Evolutionary conservation across 129 eudicot genomes (phyloP), one percentile per base, ranked within the genome.

Genomic region (Flaveria brownii): DNA sequence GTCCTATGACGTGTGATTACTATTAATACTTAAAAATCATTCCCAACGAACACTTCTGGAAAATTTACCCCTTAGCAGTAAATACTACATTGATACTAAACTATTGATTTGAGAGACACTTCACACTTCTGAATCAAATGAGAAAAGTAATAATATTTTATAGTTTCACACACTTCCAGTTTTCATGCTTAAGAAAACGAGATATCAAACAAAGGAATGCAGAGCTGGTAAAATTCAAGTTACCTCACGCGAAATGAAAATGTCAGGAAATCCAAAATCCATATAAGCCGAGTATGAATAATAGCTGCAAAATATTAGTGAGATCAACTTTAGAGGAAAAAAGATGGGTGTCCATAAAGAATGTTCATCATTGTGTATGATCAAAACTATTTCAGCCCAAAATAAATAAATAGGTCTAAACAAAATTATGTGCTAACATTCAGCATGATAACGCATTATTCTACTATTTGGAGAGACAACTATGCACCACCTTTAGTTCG

Each of bases 191-290:
- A 54, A 25, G 4, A 64, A 15, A 64, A 64, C 1, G 6, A 17
- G 18, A 66, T 45, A 43, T 45, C 71, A 46, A 69, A 56, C 45
- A 57, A n/a, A 26, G 22, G 50, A 70, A 69, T 13, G 39, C 77
- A 70, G 16, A 78, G 52, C 59, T 45, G 42, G 61, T 8, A 41
- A 73, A 13, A 63, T 12, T 9, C n/a, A 39, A 20, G 72, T 76
- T 81, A 90, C 96, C 96, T 93, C 97, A 51, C 98, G 92, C 18
- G 98, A 93, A 77, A 93, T 85, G 79, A 93, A 93, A 76, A 93
- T 88, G 79, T 93, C 98, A 39, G 97, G 98, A 71, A 90, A 93
- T 68, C 98, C 98, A 84, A 93, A 93, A 87, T 93, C 98, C 82
- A 90, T 88, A 74, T 68, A 93, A 57, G 98, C 92, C 71, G 84